Base-by-base conservation (phyloP, 2,329 filamentous ascomycete genomes). In the Aspergillus awamori region DNA sequence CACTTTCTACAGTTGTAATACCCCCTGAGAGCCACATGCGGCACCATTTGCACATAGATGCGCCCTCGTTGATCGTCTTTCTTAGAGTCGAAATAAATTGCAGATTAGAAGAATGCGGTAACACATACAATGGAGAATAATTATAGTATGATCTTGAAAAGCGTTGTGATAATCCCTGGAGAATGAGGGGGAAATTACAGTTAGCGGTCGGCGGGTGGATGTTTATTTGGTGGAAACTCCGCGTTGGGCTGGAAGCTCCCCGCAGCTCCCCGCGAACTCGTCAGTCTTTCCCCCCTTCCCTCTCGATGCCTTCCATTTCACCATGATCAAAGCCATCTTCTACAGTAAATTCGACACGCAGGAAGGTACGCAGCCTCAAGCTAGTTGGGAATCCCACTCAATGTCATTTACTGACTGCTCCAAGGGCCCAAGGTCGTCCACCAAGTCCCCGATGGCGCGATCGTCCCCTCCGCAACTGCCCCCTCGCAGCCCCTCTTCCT, bases 341-440 rank as follows among this genome's bases (percentile, higher is more conserved):
- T 89, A 87, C 74, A 86, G 86, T 72, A 86, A 86, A 70, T 89
- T 89, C 71, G 86, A 89, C 70, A 84, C 84, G 58, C 82, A 85
- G 65, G 79, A 82, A 77, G 82, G 82, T 81, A 71, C 64, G 59
- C 38, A 53, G 8, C 43, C 26, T 22, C n/a, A 8, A 6, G 11
- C 30, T 20, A 22, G 22, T 30, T 13, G 22, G 8, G 8, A 53
- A 30, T 47, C 1, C 15, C 2, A 36, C 17, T 17, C n/a, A 45
- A 53, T 62, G 26, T 43, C 26, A 7, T 24, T 41, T 22, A 58
- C 39, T 64, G 45, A 65, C 59, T 33, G 22, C 24, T 49, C 24
- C 63, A 88, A 88, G 86, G 86, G 28, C 84, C 85, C 28, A 86
- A 85, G 70, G 85, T 88, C 63, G 81, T 88, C 55, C 85, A 88